Evolutionary conservation across 1,139 yeast genomes (phyloP).

Genomic region (Lodderomyces jiufengensis): DNA sequence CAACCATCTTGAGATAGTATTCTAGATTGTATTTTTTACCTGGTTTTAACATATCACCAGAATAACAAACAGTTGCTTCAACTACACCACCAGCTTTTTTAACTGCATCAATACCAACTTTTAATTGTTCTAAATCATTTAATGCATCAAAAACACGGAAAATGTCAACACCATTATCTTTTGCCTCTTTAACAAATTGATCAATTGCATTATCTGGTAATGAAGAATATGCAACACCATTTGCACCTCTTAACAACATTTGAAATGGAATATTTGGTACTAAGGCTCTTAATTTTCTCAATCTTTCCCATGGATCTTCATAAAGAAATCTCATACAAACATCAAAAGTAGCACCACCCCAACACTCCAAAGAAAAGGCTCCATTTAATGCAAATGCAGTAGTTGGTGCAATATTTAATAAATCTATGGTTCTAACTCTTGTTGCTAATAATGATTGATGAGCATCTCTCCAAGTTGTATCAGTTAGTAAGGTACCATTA

Average conservation of each 20-base stretch:
- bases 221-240: constrained; percentile 97
- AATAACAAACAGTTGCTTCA: constrained; percentile 96
- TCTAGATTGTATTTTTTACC: constrained; percentile 94
- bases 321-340: constrained; percentile 97
- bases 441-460: constrained; percentile 98
- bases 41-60: constrained; percentile 96
- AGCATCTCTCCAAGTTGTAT: constrained; percentile 99
- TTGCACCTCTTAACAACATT: constrained; percentile 98
- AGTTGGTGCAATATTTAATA: constrained; percentile 86
- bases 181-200: constrained; percentile 91
- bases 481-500: constrained; percentile 90
- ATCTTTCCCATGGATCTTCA: constrained; percentile 98
- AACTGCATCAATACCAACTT: constrained; percentile 97
- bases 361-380: constrained; percentile 94
- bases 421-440: constrained; percentile 91
- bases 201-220: constrained; percentile 98
- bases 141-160: constrained; percentile 97
- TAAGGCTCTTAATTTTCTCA: constrained; percentile 77
- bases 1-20: constrained; percentile 80
- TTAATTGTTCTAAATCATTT: constrained; percentile 92
- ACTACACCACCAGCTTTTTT: constrained; percentile 98
- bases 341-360: constrained; percentile 99
- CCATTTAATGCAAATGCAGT: constrained; percentile 89
- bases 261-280: constrained; percentile 99
- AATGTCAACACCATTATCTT: constrained; percentile 93